phyloP scores from a whole-genome alignment of 176 grass and related monocot genomes.

The Urochloa ruziziensis region DNA sequence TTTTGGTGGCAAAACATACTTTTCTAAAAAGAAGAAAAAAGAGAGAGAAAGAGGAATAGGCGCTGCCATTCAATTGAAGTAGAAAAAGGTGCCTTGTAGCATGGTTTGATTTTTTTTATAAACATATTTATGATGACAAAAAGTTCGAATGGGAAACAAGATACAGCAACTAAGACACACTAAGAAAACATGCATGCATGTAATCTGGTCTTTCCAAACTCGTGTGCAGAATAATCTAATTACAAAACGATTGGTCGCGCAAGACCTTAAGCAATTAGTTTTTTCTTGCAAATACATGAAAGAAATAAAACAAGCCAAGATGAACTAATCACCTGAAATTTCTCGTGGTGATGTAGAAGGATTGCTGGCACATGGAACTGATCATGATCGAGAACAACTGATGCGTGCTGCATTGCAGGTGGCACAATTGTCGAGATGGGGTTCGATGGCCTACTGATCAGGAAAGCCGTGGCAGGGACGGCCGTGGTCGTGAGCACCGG shows the following conservation, averaged over 20 bases:
- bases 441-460: conserved; percentile 55
- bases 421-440: conserved; percentile 64
- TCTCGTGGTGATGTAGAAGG: conserved; percentile 73
- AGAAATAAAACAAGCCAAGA: not conserved
- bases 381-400: conserved; percentile 68
- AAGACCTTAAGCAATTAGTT: not conserved
- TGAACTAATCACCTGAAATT: conserved; percentile 66
- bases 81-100: not conserved
- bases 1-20: not conserved
- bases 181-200: not conserved
- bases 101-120: not conserved
- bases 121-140: not conserved
- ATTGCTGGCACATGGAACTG: conserved; percentile 72
- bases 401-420: conserved; percentile 57
- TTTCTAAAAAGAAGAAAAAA: not conserved
- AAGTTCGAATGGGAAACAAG: not conserved
- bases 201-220: not conserved
- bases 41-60: not conserved
- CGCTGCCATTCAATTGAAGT: not conserved
- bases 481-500: conserved; percentile 36
- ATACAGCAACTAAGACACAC: not conserved
- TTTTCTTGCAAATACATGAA: not conserved
- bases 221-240: not conserved
- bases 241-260: not conserved
- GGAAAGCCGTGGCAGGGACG: conserved; percentile 47